Evolutionary conservation across 1,284 basidiomycete species (phyloP).

Genomic region (Heimioporus retisporus): DNA sequence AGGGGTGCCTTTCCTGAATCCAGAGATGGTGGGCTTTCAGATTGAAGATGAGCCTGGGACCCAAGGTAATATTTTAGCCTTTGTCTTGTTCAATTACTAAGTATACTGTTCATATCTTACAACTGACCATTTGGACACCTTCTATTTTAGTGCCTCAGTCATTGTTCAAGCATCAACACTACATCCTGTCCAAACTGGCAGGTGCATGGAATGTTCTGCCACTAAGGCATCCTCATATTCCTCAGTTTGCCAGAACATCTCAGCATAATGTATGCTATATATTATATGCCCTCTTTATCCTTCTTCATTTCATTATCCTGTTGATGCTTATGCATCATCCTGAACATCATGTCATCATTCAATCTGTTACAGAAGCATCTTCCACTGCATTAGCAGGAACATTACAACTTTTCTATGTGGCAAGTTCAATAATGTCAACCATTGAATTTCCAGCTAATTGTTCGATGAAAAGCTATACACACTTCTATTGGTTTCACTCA

Average conservation of each 20-base stretch:
- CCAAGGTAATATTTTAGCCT: no score
- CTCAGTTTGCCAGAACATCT: neutral
- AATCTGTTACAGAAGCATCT: neutral
- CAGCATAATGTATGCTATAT: neutral
- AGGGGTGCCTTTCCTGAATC: no score
- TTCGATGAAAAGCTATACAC: neutral
- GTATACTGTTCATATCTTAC: no score
- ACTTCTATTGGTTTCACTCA: neutral
- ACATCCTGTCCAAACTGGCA: no score
- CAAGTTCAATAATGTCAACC: neutral
- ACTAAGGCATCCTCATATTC: neutral
- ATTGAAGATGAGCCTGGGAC: no score
- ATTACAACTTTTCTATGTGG: neutral
- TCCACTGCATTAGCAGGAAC: neutral
- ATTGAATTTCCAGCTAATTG: neutral
- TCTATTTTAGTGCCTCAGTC: no score
- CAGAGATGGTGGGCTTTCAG: no score
- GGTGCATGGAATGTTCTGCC: no score
- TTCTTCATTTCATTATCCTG: neutral
- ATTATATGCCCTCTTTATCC: neutral
- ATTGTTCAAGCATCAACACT: no score
- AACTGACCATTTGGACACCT: no score
- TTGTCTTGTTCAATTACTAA: no score
- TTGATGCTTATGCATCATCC: neutral
- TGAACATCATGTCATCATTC: neutral